These are phyloP conservation scores for Centaurea solstitialis DNA, from an alignment of 129 eudicot genomes.

Conservation along the genomic window DNA sequence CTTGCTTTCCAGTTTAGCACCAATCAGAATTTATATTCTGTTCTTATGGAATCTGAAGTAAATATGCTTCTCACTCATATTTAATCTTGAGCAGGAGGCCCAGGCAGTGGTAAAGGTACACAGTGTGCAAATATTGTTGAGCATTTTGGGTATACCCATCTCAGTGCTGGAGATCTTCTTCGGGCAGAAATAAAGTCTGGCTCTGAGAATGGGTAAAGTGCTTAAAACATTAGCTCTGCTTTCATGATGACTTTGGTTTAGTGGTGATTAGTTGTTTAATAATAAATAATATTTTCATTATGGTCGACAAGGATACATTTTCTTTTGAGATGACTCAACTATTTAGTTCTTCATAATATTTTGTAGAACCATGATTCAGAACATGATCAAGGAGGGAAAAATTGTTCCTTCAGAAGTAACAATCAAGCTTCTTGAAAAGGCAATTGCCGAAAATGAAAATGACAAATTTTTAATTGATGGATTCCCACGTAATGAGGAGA, in stretches of 20 bases:
- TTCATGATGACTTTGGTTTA: background rate
- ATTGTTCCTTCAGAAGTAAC: conserved; percentile 98
- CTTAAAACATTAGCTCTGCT: background rate
- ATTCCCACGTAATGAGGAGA: conserved; percentile 98
- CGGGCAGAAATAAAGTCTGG: conserved; percentile 94
- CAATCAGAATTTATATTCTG: background rate
- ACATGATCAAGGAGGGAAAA: conserved; percentile 95
- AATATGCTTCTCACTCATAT: background rate
- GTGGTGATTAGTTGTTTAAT: background rate
- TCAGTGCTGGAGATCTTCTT: conserved; percentile 99
- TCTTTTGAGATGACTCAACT: background rate
- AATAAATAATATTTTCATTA: background rate
- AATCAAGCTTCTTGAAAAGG: conserved; percentile 84
- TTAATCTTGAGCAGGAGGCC: conserved; percentile 75
- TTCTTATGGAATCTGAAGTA: background rate
- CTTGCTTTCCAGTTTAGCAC: background rate
- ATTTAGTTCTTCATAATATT: background rate
- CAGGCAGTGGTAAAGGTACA: conserved; percentile 99
- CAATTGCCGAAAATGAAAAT: conserved; percentile 74
- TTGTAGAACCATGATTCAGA: conserved; percentile 84
- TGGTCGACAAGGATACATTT: background rate
- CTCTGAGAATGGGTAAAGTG: conserved; percentile 83
- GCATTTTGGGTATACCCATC: conserved; percentile 95
- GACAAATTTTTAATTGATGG: conserved; percentile 96
- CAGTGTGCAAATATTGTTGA: conserved; percentile 93